Evolutionary conservation across 1,139 yeast genomes (phyloP).

Genomic region (Candida pseudocylindracea): DNA sequence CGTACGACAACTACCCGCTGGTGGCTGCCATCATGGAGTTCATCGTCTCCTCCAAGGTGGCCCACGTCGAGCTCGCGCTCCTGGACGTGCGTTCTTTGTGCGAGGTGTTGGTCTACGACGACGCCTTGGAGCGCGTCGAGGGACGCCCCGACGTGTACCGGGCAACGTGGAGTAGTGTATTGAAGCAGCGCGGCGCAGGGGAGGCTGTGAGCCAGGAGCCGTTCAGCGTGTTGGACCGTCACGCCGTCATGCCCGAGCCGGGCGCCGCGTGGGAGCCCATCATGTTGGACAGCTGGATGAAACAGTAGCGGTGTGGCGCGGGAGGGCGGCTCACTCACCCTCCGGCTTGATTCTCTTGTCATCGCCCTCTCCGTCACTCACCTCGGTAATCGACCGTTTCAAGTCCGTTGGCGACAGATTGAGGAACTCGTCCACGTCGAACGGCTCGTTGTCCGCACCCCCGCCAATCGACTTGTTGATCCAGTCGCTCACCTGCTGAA

Average conservation of each 20-base stretch:
- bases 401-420: no score
- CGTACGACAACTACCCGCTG: slow-evolving; percentile 40
- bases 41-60: slow-evolving; percentile 51
- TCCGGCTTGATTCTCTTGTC: no score
- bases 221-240: slow-evolving; percentile 15
- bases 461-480: no score
- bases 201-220: slow-evolving; percentile 5
- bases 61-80: slow-evolving; percentile 57
- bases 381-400: no score
- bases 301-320: no score
- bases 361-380: no score
- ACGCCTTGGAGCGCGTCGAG: slow-evolving; percentile 43
- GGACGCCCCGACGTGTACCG: slow-evolving; percentile 27
- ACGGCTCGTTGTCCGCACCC: no score
- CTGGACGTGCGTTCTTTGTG: slow-evolving; percentile 66
- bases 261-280: no score
- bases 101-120: slow-evolving; percentile 76
- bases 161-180: slow-evolving; percentile 37
- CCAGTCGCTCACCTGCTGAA: no score
- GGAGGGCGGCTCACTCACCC: no score
- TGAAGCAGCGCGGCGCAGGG: slow-evolving; percentile 8
- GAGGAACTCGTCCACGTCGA: no score
- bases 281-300: no score
- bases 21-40: slow-evolving; percentile 55
- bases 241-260: slow-evolving; percentile 9